These are phyloP conservation scores for Tuber umbilicatum DNA, from an alignment of 495 filamentous ascomycete species.

Conservation along the genomic window DNA sequence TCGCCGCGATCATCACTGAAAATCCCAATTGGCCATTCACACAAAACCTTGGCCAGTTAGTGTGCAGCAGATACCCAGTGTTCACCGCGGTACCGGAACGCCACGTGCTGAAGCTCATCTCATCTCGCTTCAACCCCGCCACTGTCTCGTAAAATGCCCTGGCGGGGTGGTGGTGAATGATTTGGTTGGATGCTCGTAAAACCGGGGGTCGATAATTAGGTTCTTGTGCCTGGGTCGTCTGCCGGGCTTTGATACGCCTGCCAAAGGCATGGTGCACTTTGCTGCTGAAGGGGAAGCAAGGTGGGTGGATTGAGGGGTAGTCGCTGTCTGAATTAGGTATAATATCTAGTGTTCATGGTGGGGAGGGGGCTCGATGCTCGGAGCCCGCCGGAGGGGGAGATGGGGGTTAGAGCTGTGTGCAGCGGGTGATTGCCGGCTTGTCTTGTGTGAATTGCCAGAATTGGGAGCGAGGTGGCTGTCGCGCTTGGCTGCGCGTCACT, in stretches of 20 bases:
- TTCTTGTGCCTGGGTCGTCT: not conserved
- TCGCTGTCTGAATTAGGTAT: not conserved
- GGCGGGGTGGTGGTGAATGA: not conserved
- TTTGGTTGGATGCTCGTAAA: not conserved
- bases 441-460: not conserved
- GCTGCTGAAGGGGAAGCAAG: not conserved
- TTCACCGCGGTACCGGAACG: not conserved
- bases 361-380: not conserved
- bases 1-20: not conserved
- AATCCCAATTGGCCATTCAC: not conserved
- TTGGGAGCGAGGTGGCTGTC: not conserved
- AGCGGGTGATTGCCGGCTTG: not conserved
- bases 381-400: not conserved
- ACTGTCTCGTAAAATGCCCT: not conserved
- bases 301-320: not conserved
- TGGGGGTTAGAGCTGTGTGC: not conserved
- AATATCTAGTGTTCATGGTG: not conserved
- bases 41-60: not conserved
- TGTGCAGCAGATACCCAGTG: not conserved
- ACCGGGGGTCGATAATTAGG: not conserved
- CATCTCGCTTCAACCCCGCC: not conserved
- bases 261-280: not conserved
- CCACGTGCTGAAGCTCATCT: not conserved
- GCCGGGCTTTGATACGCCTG: not conserved
- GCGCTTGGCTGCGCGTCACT: not conserved